phyloP scores from a whole-genome alignment of 2,329 filamentous ascomycete species.

The Rhynchosporium secalis region DNA sequence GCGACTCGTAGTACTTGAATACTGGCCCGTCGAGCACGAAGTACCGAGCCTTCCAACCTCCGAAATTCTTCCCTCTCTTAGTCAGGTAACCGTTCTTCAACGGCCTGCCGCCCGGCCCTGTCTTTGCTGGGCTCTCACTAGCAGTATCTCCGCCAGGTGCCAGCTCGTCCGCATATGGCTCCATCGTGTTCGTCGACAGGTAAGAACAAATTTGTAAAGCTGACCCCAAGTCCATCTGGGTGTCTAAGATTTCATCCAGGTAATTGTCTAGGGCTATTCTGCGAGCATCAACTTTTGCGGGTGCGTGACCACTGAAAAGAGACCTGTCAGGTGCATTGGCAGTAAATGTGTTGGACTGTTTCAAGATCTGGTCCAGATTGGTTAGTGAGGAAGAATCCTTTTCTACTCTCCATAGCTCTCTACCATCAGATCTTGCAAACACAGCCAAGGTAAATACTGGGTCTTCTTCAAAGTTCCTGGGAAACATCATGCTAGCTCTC shows the following conservation, averaged over 20 bases:
- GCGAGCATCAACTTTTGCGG: conserved; percentile 87
- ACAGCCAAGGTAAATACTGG: conserved; percentile 91
- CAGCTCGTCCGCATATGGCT: conserved; percentile 60
- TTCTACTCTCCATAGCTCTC: conserved; percentile 90
- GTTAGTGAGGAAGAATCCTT: conserved; percentile 82
- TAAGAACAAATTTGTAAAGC: conserved; percentile 85
- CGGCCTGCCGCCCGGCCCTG: conserved; percentile 64
- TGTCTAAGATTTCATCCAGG: conserved; percentile 81
- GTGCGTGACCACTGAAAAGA: conserved; percentile 88
- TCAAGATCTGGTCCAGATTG: conserved; percentile 80
- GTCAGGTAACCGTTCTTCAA: conserved; percentile 89
- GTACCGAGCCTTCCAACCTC: conserved; percentile 90
- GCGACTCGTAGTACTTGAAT: conserved; percentile 88
- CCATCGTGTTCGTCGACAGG: conserved; percentile 67
- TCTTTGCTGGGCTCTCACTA: conserved; percentile 45
- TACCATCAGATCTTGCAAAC: conserved; percentile 71
- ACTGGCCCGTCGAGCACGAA: conserved; percentile 69
- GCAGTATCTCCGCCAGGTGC: conserved; percentile 42
- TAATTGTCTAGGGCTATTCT: conserved; percentile 80
- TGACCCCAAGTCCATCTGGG: conserved; percentile 72
- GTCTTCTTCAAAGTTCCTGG: conserved; percentile 83
- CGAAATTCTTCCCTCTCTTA: conserved; percentile 97
- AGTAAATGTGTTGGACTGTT: conserved; percentile 69
- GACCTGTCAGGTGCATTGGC: conserved; percentile 80
- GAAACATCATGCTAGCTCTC: conserved; percentile 76